These are phyloP conservation scores for Colletotrichum horii DNA, from an alignment of 2,329 filamentous ascomycete species.

Conservation along the genomic window DNA sequence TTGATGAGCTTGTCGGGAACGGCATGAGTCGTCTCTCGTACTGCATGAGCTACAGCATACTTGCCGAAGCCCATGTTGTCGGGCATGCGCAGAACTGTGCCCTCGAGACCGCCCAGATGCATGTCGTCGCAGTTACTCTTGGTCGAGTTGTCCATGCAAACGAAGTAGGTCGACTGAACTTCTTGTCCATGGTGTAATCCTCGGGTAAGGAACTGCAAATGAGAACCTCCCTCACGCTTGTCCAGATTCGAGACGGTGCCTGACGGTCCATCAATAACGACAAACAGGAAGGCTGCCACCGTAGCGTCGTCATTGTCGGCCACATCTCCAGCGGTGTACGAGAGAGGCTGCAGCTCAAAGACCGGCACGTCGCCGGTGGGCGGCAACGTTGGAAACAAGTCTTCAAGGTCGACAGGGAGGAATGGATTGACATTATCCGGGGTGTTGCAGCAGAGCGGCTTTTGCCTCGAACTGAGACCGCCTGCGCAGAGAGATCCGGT, in stretches of 20 bases:
- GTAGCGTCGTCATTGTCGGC: not conserved
- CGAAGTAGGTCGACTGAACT: not conserved
- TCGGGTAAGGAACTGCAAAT: conserved; percentile 37
- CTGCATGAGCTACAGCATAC: not conserved
- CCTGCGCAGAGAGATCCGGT: not conserved
- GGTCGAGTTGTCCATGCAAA: not conserved
- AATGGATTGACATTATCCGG: not conserved
- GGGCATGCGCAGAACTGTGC: not conserved
- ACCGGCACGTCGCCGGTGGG: not conserved
- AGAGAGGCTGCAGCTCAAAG: not conserved
- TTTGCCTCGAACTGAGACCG: not conserved
- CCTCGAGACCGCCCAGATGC: not conserved
- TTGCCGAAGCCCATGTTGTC: not conserved
- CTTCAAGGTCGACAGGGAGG: not conserved
- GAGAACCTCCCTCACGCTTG: conserved; percentile 44
- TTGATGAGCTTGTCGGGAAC: not conserved
- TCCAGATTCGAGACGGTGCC: conserved; percentile 37
- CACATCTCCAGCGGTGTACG: not conserved
- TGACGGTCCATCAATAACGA: conserved; percentile 35
- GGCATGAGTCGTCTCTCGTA: not conserved
- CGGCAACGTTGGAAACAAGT: not conserved
- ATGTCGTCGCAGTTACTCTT: conserved; percentile 2
- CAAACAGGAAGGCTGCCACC: conserved; percentile 33
- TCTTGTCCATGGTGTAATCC: not conserved
- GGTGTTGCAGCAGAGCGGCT: not conserved